phyloP scores from a whole-genome alignment of 768 basidiomycete species.

The Suillus ampliporus region DNA sequence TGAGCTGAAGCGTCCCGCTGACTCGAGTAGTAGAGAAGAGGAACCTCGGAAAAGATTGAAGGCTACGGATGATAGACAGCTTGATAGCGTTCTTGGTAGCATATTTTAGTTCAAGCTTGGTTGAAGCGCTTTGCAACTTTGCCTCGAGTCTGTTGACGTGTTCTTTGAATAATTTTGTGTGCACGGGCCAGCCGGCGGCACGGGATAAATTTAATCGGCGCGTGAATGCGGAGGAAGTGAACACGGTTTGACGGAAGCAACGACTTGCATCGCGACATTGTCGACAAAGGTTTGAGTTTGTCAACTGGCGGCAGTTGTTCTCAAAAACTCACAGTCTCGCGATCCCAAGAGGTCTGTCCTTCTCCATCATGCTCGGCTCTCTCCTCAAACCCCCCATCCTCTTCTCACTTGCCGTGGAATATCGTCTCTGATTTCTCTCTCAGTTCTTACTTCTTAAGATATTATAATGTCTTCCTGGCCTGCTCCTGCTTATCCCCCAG shows the following conservation, averaged over 20 bases:
- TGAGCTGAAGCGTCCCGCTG: slow-evolving; percentile 24
- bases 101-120: slow-evolving; percentile 51
- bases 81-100: slow-evolving; percentile 54
- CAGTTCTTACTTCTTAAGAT: slow-evolving; percentile 39
- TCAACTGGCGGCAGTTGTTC: slow-evolving; percentile 32
- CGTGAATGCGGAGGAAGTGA: slow-evolving; percentile 21
- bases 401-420: slow-evolving; percentile 57
- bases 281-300: slow-evolving; percentile 45
- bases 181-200: slow-evolving; percentile 20
- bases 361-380: slow-evolving; percentile 85
- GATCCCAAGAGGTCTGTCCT: slow-evolving; percentile 88
- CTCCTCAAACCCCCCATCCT: slow-evolving; percentile 60
- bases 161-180: slow-evolving; percentile 9
- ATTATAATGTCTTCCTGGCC: slow-evolving; percentile 80
- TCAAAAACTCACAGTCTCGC: slow-evolving; percentile 48
- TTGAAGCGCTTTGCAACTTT: no score
- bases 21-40: slow-evolving; percentile 15
- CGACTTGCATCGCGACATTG: slow-evolving; percentile 64
- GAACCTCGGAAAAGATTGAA: slow-evolving; percentile 21
- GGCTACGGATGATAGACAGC: slow-evolving; percentile 19
- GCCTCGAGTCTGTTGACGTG: slow-evolving; percentile 16
- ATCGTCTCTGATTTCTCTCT: slow-evolving; percentile 56
- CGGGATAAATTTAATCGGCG: slow-evolving; percentile 29
- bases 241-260: slow-evolving; percentile 16
- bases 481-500: slow-evolving; percentile 68